A percentile compares a stretch with the other conserved stretches of the same genome.
These are phyloP conservation scores for Colletotrichum viniferum DNA, from an alignment of 2,329 filamentous ascomycete species.

Conservation along the genomic window DNA sequence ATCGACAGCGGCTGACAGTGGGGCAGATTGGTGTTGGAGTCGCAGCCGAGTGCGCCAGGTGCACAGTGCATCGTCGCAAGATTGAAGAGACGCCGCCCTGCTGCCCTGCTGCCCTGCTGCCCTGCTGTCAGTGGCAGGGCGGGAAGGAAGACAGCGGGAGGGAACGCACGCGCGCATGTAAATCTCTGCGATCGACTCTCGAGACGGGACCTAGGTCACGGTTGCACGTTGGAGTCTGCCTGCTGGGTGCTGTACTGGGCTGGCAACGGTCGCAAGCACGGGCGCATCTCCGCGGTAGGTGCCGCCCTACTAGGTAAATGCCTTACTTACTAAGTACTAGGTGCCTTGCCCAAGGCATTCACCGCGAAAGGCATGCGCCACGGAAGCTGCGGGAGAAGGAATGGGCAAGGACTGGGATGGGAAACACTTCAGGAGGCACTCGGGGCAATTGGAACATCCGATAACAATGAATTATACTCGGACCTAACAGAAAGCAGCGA, in stretches of 20 bases:
- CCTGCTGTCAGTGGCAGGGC: background rate
- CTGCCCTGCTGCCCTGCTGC: background rate
- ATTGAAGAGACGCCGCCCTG: background rate
- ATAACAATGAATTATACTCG: background rate
- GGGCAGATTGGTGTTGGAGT: background rate
- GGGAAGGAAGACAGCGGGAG: background rate
- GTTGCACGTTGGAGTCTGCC: background rate
- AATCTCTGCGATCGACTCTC: background rate
- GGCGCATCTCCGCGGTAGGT: background rate
- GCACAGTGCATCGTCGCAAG: slow-evolving; percentile 5
- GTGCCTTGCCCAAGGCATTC: too few species aligned
- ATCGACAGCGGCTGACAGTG: slow-evolving; percentile 11
- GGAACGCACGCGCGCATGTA: background rate
- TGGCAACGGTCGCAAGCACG: background rate
- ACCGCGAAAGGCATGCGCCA: background rate
- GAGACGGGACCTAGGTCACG: background rate
- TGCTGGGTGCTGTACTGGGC: background rate
- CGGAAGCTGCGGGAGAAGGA: background rate
- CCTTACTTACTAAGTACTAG: background rate
- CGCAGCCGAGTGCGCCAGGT: background rate
- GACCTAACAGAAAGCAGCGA: background rate
- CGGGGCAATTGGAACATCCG: background rate
- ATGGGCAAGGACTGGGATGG: background rate
- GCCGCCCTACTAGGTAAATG: background rate
- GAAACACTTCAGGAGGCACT: background rate